Percentiles rank a stretch among this genome's conserved stretches.
phyloP scores from a whole-genome alignment of 305 asterid genomes.

The Fraxinus albicans region DNA sequence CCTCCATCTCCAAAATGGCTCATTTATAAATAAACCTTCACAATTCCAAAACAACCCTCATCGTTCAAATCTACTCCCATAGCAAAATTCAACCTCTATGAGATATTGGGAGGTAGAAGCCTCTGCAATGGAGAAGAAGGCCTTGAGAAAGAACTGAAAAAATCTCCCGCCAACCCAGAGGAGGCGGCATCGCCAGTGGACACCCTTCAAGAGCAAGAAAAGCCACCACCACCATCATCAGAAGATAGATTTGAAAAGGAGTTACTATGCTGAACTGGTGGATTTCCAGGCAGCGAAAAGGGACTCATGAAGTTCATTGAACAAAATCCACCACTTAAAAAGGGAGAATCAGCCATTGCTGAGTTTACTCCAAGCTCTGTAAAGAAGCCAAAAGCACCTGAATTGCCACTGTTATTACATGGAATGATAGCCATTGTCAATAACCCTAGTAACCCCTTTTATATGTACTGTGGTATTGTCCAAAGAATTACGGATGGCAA shows the following conservation, averaged over 20 bases:
- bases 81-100: constrained; percentile 75
- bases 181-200: constrained; percentile 19
- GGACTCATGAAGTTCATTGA: constrained; percentile 67
- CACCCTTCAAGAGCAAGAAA: constrained; percentile 19
- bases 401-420: constrained; percentile 69
- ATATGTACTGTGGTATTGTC: constrained; percentile 82
- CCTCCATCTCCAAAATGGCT: no score
- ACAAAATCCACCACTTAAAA: constrained; percentile 66
- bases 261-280: constrained; percentile 72
- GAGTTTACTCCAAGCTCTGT: constrained; percentile 45
- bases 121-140: constrained; percentile 82
- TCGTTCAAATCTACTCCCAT: constrained; percentile 21
- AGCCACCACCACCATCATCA: constrained; percentile 2
- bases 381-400: constrained; percentile 66
- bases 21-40: constrained; percentile 7
- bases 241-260: constrained; percentile 73
- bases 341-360: constrained; percentile 22
- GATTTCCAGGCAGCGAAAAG: constrained; percentile 87
- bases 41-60: constrained; percentile 29
- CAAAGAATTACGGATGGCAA: constrained; percentile 92
- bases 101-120: constrained; percentile 90
- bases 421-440: constrained; percentile 93
- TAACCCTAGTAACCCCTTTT: constrained; percentile 58
- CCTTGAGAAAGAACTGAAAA: constrained; percentile 55
- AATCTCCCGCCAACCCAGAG: constrained; percentile 20